Evolutionary conservation across 2,329 filamentous ascomycete species (phyloP), one percentile per base, ranked within the genome.

Genomic region (Penicillium sp.): DNA sequence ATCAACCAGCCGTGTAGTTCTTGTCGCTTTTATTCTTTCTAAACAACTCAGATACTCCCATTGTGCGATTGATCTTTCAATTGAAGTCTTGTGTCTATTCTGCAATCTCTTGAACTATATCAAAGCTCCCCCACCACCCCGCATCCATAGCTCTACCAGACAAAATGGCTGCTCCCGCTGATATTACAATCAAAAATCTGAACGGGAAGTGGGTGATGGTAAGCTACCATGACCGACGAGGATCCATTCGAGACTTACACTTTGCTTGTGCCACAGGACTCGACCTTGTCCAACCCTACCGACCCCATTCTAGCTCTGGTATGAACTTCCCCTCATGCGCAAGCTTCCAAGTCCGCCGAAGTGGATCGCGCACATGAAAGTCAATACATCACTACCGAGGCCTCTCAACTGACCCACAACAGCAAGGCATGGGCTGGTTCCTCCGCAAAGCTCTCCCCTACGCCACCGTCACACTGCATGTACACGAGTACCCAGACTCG

Each of bases 121-220:
- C 27, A 15, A 5, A 32, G 23, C 38, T 17, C 38, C 46, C 47
- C 41, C 50, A 37, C 41, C 37, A 48, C 44, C 48, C 50, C 46
- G 45, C 48, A 51, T 46, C 42, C 32, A 35, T 27, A 41, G 20
- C 31, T 41, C 30, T 30, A 34, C 27, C 34, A 43, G 42, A 35
- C 61, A 74, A 41, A 56, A 89, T 89, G 84, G 83, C 84, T 48
- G 82, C 82, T 44, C 84, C 85, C 39, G 62, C 74, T 35, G 72
- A 73, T 45, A 77, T 82, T 69, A 85, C 74, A 33, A 73, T 80
- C 52, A 73, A 74, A 47, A 73, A 86, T 68, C 74, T 89, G 52
- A 78, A 65, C 53, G 85, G 84, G 46, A 76, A 74, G 56, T 89
- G 80, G 74, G 61, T 71, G 41, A 75, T 89, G 74, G 83, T 85